These are phyloP conservation scores for Emydomyces testavorans DNA, from an alignment of 2,329 filamentous ascomycete species.

Conservation along the genomic window DNA sequence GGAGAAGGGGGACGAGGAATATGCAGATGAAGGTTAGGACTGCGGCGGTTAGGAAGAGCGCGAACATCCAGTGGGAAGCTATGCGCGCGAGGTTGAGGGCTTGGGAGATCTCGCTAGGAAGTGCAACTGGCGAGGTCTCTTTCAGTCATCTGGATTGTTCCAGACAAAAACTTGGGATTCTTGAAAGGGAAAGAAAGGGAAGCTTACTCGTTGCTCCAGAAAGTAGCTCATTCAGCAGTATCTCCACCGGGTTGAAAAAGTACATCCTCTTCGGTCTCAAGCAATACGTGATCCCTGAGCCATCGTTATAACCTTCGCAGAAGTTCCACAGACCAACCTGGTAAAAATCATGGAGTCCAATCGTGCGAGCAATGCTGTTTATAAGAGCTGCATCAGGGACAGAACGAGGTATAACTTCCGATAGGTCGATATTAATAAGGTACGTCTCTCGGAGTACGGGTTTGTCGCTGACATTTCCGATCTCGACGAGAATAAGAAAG, in stretches of 20 bases:
- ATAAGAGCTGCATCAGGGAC: slow-evolving; percentile 63
- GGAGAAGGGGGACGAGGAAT: slow-evolving; percentile 47
- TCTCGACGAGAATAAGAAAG: slow-evolving; percentile 69
- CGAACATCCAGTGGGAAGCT: slow-evolving; percentile 79
- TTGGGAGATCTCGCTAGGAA: slow-evolving; percentile 61
- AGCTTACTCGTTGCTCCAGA: slow-evolving; percentile 60
- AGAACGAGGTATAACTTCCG: slow-evolving; percentile 64
- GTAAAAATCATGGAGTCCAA: slow-evolving; percentile 90
- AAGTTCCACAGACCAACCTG: slow-evolving; percentile 85
- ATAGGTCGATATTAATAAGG: slow-evolving; percentile 74
- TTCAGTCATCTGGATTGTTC: slow-evolving; percentile 12
- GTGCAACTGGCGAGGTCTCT: slow-evolving; percentile 46
- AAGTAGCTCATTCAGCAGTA: slow-evolving; percentile 68
- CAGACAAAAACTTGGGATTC: neutral
- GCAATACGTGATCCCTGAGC: slow-evolving; percentile 57
- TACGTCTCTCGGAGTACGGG: slow-evolving; percentile 58
- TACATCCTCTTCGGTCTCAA: slow-evolving; percentile 59
- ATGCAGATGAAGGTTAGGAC: slow-evolving; percentile 62
- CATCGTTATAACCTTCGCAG: slow-evolving; percentile 73
- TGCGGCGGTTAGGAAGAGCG: slow-evolving; percentile 63
- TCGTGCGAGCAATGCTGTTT: slow-evolving; percentile 73
- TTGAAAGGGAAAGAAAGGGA: neutral
- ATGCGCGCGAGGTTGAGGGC: slow-evolving; percentile 63
- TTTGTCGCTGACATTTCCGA: slow-evolving; percentile 59
- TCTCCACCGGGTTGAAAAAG: slow-evolving; percentile 83